A percentile compares a stretch with the other conserved stretches of the same genome.
Evolutionary conservation across 2,329 filamentous ascomycete genomes (phyloP).

Genomic region (Aspergillus costaricaensis): DNA sequence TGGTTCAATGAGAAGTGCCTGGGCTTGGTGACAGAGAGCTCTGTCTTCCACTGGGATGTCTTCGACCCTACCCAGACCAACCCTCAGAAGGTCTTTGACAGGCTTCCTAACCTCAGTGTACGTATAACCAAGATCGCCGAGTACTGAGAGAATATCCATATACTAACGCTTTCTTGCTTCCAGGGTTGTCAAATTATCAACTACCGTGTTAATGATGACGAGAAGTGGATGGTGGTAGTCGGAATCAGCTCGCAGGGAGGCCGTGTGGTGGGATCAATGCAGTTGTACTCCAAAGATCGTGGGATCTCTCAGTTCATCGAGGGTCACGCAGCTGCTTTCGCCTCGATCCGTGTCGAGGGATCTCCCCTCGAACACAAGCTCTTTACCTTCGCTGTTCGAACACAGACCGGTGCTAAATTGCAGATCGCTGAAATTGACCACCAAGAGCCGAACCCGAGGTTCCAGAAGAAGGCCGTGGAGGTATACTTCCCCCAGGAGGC

Average conservation of each 20-base stretch:
- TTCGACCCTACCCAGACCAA: constrained; percentile 77
- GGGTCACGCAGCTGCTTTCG: constrained; percentile 93
- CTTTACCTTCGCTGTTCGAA: constrained; percentile 94
- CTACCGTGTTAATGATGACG: constrained; percentile 92
- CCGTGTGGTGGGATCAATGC: constrained; percentile 92
- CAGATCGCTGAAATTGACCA: constrained; percentile 98
- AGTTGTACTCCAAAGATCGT: constrained; percentile 93
- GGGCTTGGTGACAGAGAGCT: constrained; percentile 85
- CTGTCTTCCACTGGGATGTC: constrained; percentile 97
- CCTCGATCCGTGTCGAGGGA: constrained; percentile 83
- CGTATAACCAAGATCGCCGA: constrained; percentile 36
- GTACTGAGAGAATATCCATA: neutral
- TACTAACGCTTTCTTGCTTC: constrained; percentile 16
- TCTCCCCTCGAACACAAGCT: constrained; percentile 89
- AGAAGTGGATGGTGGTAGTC: constrained; percentile 98
- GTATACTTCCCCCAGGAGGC: constrained; percentile 97
- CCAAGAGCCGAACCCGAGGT: constrained; percentile 81
- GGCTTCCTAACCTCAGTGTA: constrained; percentile 85
- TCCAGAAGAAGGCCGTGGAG: constrained; percentile 94
- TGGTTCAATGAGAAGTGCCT: constrained; percentile 91
- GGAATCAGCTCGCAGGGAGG: constrained; percentile 93
- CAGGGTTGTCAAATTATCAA: constrained; percentile 99
- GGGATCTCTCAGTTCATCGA: constrained; percentile 98
- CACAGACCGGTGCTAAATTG: constrained; percentile 85
- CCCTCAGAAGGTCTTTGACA: constrained; percentile 90